Base-by-base conservation (phyloP, 352 stramenopile species). In the Pythium pyrilobum region DNA sequence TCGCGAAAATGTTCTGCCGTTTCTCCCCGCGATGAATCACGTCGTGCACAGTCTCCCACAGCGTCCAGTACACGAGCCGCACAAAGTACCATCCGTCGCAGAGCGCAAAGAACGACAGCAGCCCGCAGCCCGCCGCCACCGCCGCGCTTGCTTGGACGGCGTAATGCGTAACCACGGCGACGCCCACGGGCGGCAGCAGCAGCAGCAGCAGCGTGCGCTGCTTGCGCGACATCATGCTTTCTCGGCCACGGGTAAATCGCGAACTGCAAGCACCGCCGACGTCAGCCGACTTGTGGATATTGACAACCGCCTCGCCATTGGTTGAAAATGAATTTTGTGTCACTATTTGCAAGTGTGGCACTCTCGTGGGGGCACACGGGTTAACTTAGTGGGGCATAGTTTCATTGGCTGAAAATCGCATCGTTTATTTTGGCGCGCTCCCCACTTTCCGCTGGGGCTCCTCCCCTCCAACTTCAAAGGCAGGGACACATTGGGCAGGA, bases 81-180 rank as follows among this genome's bases (percentile, higher is more conserved):
- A 87, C 32, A 56, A 93, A 92, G 61, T 94, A 94, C 83, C 83
- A 92, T 18, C 67, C 64, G 49, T 94, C 83, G 40, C 80, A 88
- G 45, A 82, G 73, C 23, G 67, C 70, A 62, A 92, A 89, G 52
- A 67, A 61, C 41, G 76, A 78, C 13, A 87, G 58, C 10, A 49
- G 45, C 7, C 72, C 77, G 29, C 49, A 56, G 20, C 58, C 32
- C 23, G 20, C 21, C 12, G 47, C 29, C 0, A 49, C 21, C 0
- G 13, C 3, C 1, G 25, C 20, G 10, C 18, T 23, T 8, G 37
- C 54, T 8, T 25, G 2, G 5, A 66, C 32, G 7, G 37, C 23
- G n/a, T 37, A 39, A 4, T n/a, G 34, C 24, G 37, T 23, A 7
- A 31, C 4, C 28, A 57, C 31, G 16, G 67, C 69, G 18, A 84